A percentile compares a stretch with the other conserved stretches of the same genome.
These are phyloP conservation scores for Hippophae gyantsensis DNA, from an alignment of 306 rosid genomes.

Conservation along the genomic window DNA sequence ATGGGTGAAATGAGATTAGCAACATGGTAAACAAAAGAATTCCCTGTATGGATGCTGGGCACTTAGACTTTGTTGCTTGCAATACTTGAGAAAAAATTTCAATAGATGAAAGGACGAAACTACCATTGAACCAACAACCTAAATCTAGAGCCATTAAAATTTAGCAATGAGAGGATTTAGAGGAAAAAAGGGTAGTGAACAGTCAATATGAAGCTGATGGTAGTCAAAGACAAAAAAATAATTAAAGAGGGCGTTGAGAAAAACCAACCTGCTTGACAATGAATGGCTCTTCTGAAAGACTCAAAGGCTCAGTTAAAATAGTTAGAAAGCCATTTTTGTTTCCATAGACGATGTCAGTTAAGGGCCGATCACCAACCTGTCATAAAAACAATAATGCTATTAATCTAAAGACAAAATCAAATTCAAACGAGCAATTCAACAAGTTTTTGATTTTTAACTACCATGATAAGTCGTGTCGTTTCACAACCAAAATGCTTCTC, in stretches of 20 bases:
- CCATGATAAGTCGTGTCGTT: conserved; percentile 77
- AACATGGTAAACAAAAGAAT: no score
- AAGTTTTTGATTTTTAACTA: conserved; percentile 19
- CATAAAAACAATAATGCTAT: conserved; percentile 12
- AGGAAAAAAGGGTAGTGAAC: neutral
- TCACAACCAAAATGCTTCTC: conserved; percentile 84
- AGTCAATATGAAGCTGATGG: neutral
- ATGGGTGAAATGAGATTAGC: no score
- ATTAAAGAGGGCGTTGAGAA: conserved; percentile 11
- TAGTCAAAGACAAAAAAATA: conserved; percentile 3
- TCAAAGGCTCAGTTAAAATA: conserved; percentile 77
- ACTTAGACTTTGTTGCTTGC: no score
- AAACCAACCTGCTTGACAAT: conserved; percentile 72
- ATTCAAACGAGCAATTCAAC: conserved; percentile 10
- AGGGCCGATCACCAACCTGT: conserved; percentile 98
- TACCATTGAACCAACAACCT: no score
- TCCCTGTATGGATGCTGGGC: no score
- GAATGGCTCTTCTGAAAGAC: conserved; percentile 71
- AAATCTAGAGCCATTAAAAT: no score
- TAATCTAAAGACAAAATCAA: conserved; percentile 14
- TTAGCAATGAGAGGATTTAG: neutral
- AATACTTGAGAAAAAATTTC: no score
- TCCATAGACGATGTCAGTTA: conserved; percentile 83
- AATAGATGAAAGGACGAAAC: no score
- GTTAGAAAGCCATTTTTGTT: conserved; percentile 79